These are phyloP conservation scores for Dendrobium chrysotoxum DNA, from an alignment of 106 monocot genomes.

Conservation along the genomic window DNA sequence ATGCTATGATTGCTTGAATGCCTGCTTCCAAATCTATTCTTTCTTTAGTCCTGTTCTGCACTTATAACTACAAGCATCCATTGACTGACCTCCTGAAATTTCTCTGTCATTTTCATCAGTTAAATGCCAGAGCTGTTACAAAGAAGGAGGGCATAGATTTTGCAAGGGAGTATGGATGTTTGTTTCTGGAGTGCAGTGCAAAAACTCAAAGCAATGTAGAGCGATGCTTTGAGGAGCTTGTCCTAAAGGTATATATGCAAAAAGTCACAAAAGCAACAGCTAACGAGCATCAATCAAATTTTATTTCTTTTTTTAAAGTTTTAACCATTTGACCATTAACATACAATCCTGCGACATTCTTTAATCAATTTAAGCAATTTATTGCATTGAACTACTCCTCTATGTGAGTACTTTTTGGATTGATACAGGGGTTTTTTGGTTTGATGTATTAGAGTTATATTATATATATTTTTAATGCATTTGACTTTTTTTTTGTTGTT, in stretches of 20 bases:
- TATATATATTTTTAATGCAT: neutral
- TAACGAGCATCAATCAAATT: too few relatives aligned
- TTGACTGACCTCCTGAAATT: neutral
- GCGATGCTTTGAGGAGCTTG: conserved; percentile 76
- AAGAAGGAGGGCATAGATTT: conserved; percentile 68
- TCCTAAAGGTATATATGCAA: conserved; percentile 43
- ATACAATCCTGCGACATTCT: too few relatives aligned
- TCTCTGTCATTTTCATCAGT: conserved; percentile 22
- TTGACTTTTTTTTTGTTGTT: neutral
- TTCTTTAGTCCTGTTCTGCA: neutral
- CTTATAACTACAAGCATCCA: neutral
- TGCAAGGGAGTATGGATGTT: conserved; percentile 56
- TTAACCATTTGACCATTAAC: neutral
- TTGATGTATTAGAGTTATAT: neutral
- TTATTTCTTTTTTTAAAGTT: neutral
- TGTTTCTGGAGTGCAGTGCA: conserved; percentile 71
- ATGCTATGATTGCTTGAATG: neutral
- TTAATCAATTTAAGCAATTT: neutral
- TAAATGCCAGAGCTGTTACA: conserved; percentile 57
- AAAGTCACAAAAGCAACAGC: neutral
- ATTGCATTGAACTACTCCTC: neutral
- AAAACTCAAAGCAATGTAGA: conserved; percentile 64
- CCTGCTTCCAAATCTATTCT: neutral
- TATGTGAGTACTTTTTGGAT: neutral
- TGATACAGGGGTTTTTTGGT: neutral